Evolutionary conservation across 345 rosid species (phyloP).

Genomic region (Brassica cretica): DNA sequence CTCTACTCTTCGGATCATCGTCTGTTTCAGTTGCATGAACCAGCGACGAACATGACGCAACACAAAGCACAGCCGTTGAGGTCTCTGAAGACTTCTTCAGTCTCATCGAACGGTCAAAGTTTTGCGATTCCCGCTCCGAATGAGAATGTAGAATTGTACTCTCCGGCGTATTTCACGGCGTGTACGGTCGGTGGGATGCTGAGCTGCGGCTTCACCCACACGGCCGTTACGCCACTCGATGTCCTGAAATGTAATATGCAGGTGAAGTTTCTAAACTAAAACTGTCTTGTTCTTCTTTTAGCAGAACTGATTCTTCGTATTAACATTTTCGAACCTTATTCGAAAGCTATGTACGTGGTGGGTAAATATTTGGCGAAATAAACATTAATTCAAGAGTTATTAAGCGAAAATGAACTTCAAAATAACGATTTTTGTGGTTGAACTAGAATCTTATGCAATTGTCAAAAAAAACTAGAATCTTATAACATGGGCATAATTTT

Average conservation of each 20-base stretch:
- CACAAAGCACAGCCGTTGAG: conserved; percentile 8
- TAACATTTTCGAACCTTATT: not conserved
- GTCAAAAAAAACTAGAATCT: no score
- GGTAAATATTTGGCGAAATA: not conserved
- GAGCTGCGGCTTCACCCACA: conserved; percentile 87
- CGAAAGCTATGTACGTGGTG: not conserved
- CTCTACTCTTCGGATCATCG: conserved; percentile 54
- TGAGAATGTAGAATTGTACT: conserved; percentile 77
- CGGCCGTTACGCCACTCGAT: conserved; percentile 87
- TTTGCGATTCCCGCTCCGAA: conserved; percentile 60
- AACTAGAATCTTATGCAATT: no score
- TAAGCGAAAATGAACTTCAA: no score
- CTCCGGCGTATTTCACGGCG: conserved; percentile 78
- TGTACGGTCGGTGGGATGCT: conserved; percentile 76
- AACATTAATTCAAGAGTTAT: no score
- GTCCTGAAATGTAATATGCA: conserved; percentile 99
- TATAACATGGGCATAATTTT: no score
- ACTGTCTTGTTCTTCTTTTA: not conserved
- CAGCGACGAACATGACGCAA: conserved; percentile 16
- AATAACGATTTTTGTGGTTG: no score
- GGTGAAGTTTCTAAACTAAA: conserved; percentile 42
- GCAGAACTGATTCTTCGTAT: not conserved
- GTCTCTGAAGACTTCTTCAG: conserved; percentile 7
- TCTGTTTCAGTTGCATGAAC: conserved; percentile 34
- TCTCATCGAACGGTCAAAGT: conserved; percentile 23